Evolutionary conservation across 2,329 filamentous ascomycete species (phyloP).

Genomic region (Trichophyton mentagrophytes): DNA sequence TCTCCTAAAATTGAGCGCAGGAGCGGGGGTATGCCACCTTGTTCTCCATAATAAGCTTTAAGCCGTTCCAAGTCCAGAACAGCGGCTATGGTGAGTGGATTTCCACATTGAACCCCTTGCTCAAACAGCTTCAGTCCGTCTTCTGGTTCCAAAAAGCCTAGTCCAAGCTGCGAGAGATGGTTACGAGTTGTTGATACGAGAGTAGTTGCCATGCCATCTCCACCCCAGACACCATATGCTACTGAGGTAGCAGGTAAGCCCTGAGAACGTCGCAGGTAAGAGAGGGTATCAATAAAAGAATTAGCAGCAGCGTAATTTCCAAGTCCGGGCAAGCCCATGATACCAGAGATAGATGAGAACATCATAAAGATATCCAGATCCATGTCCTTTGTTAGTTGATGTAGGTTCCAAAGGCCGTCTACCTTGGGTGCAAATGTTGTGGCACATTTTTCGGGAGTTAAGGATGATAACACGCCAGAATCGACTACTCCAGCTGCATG

Average conservation of each 20-base stretch:
- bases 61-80: background rate
- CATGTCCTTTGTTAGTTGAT: conserved; percentile 5
- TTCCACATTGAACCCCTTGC: background rate
- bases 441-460: conserved; percentile 2
- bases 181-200: background rate
- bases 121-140: background rate
- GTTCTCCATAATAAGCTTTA: background rate
- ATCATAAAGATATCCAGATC: conserved; percentile 17
- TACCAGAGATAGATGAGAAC: conserved; percentile 8
- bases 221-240: conserved; percentile 1
- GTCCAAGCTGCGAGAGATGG: conserved; percentile 30
- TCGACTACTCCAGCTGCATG: conserved; percentile 11
- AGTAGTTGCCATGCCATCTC: background rate
- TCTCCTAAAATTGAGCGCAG: background rate
- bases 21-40: background rate
- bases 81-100: background rate
- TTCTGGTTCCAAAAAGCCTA: background rate
- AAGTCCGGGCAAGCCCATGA: conserved; percentile 7
- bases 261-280: conserved; percentile 11
- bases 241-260: conserved; percentile 2
- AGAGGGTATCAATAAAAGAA: conserved; percentile 11
- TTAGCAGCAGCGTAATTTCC: conserved; percentile 10
- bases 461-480: background rate
- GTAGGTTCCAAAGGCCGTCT: conserved; percentile 15
- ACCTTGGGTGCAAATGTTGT: conserved; percentile 21